Evolutionary conservation across 2,329 filamentous ascomycete species (phyloP), one percentile per base, ranked within the genome.

Genomic region (Phialocephala subalpina): DNA sequence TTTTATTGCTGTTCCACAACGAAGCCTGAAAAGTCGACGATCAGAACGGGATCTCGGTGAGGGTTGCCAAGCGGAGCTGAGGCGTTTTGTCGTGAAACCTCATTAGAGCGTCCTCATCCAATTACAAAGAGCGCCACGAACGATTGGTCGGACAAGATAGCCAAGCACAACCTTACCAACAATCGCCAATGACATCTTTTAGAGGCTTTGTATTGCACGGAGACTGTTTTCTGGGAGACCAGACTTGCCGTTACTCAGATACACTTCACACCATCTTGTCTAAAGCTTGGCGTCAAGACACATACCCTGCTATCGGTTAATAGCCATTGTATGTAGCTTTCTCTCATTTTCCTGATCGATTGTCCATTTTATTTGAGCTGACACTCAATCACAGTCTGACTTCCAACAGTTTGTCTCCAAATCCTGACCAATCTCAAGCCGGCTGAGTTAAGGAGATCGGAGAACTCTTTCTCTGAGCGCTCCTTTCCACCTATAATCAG

Each of bases 401-500:
- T 64, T 3, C 69, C 64, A n/a, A 63, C 49, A n/a, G 38, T 49
- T 45, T 47, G 35, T n/a, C 64, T 63, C 66, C 68, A 71, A 42
- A 66, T 53, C 62, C 66, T 67, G n/a, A 66, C 60, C 56, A 70
- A 29, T 20, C 64, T 67, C 49, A 72, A 61, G 1, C 68, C 67
- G 5, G 66, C 64, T 22, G 42, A 49, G 1, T 68, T 61, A 8
- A 70, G 33, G 8, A 71, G 27, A 6, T 33, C 62, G 20, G 33
- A 62, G 52, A 72, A 72, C 52, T 77, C 73, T 40, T 71, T 71
- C 67, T 72, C 70, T 36, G 70, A 70, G 53, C 76, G 73, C 64
- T 76, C 74, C 40, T 76, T 77, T 29, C 76, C 74, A 49, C 73
- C 70, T 11, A 74, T 69, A 12, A 63, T 71, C 11, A 75, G 67